Evolutionary conservation across 2,329 filamentous ascomycete genomes (phyloP).

Genomic region (Aaosphaeria arxii): DNA sequence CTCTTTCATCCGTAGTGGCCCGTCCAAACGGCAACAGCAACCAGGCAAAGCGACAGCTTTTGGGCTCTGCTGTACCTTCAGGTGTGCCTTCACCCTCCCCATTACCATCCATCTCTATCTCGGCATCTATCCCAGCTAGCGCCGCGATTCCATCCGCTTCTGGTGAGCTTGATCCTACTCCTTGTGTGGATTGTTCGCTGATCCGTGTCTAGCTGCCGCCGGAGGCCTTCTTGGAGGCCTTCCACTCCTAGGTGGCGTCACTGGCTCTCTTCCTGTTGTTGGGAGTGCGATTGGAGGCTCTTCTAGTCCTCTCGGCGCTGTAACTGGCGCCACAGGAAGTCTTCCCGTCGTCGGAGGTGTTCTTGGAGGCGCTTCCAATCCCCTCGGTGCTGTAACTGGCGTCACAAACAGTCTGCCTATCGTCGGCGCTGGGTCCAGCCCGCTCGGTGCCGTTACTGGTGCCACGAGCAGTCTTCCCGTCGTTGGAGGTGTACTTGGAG

Average conservation of each 20-base stretch:
- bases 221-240: not conserved
- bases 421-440: not conserved
- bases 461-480: not conserved
- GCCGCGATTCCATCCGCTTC: too few species aligned
- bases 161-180: not conserved
- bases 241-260: slow-evolving; percentile 2
- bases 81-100: too few species aligned
- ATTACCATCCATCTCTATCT: too few species aligned
- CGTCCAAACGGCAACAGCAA: too few species aligned
- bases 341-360: slow-evolving; percentile 1
- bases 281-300: not conserved
- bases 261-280: not conserved
- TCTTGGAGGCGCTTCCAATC: not conserved
- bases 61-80: too few species aligned
- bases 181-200: not conserved
- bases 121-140: too few species aligned
- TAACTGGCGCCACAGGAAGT: slow-evolving; percentile 1
- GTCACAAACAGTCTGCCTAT: not conserved
- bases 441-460: slow-evolving; percentile 1
- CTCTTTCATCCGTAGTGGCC: too few species aligned
- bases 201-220: not conserved
- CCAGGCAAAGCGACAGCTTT: too few species aligned
- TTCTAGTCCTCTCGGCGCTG: not conserved
- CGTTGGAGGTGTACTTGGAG: not conserved
- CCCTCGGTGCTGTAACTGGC: slow-evolving; percentile 4